These are phyloP conservation scores for Primulina huaijiensis DNA, from an alignment of 257 asterid species.

Conservation along the genomic window DNA sequence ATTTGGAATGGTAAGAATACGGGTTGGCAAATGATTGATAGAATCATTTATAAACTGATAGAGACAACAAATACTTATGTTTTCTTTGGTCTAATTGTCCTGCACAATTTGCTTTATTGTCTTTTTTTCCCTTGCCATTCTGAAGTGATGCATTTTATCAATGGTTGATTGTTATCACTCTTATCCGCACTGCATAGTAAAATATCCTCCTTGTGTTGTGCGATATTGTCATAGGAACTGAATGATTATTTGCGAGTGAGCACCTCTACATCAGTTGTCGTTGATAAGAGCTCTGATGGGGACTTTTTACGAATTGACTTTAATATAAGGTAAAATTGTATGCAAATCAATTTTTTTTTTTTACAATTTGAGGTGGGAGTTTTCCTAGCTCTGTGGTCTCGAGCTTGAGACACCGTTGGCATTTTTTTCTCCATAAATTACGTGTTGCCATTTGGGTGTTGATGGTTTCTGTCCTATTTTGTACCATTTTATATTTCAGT, in stretches of 20 bases:
- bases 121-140: conserved; percentile 8
- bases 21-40: conserved; percentile 14
- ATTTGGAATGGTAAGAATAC: conserved; percentile 83
- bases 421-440: not conserved
- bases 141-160: not conserved
- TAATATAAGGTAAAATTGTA: conserved; percentile 64
- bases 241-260: conserved; percentile 59
- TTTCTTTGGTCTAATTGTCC: conserved; percentile 2
- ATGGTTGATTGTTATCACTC: not conserved
- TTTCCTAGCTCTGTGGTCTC: not conserved
- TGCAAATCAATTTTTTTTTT: not conserved
- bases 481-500: not conserved
- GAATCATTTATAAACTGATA: conserved; percentile 14
- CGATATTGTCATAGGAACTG: conserved; percentile 58
- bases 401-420: conserved; percentile 12
- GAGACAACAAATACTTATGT: conserved; percentile 1
- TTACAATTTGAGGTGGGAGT: not conserved
- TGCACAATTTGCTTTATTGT: not conserved
- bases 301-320: conserved; percentile 83
- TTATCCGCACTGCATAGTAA: not conserved
- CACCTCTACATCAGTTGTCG: conserved; percentile 71
- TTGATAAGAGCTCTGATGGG: conserved; percentile 90
- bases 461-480: not conserved
- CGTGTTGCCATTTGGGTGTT: not conserved
- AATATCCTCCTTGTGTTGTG: conserved; percentile 4